A percentile compares a stretch with the other conserved stretches of the same genome.
Conservation (phyloP, 805 yeast species). For the Brettanomyces anomalus region DNA sequence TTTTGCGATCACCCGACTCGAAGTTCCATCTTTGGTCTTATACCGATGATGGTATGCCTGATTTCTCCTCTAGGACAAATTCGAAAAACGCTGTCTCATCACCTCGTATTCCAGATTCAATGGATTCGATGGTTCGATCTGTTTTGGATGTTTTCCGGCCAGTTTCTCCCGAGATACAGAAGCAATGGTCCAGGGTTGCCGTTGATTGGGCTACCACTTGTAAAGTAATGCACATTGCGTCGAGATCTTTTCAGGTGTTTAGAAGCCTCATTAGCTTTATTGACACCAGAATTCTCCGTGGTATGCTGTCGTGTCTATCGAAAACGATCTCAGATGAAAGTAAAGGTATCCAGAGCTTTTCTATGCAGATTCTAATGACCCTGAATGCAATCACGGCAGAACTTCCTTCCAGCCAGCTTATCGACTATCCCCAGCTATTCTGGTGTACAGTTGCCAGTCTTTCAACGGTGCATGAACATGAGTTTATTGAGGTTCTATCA, state of each 20-base stretch:
- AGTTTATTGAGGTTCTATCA: constrained; percentile 79
- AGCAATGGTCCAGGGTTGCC: constrained; percentile 79
- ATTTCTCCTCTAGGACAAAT: neutral
- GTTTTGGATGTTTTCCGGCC: constrained; percentile 48
- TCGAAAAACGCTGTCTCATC: neutral
- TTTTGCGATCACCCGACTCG: constrained; percentile 44
- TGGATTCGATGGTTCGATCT: constrained; percentile 67
- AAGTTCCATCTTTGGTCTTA: constrained; percentile 66
- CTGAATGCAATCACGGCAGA: constrained; percentile 87
- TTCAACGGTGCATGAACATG: constrained; percentile 85
- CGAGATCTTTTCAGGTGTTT: constrained; percentile 90
- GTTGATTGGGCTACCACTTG: constrained; percentile 95
- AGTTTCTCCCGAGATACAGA: constrained; percentile 44
- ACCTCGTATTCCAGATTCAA: constrained; percentile 64
- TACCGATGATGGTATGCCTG: constrained; percentile 29
- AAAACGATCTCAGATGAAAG: constrained; percentile 89
- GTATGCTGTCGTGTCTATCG: constrained; percentile 87
- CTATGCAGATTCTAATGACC: constrained; percentile 96
- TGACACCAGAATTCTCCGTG: constrained; percentile 83
- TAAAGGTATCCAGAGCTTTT: constrained; percentile 87
- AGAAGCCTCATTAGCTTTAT: constrained; percentile 72
- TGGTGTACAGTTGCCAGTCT: constrained; percentile 94
- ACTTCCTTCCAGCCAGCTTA: constrained; percentile 64
- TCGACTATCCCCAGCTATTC: constrained; percentile 85
- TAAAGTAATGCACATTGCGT: constrained; percentile 94